Conservation (phyloP, 176 grass and related monocot genomes). For the Raddia distichophylla region DNA sequence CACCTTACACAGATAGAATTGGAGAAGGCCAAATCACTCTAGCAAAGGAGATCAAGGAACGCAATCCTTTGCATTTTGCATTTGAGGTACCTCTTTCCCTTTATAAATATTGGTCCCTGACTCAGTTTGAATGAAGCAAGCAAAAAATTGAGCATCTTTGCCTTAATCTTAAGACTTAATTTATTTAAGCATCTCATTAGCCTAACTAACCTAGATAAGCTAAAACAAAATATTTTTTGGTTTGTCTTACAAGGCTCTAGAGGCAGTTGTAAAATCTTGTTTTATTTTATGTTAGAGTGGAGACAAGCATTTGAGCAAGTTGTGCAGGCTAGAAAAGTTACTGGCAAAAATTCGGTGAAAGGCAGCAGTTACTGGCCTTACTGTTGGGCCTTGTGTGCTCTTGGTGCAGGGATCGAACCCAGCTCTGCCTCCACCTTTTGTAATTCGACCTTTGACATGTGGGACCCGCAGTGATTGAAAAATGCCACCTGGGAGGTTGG, state of each 20-base stretch:
- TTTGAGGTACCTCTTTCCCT: slow-evolving; percentile 64
- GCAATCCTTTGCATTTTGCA: slow-evolving; percentile 71
- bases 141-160: not conserved
- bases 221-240: slow-evolving; percentile 14
- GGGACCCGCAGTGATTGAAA: too few species aligned
- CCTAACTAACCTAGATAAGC: not conserved
- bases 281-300: not conserved
- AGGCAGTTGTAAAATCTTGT: not conserved
- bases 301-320: not conserved
- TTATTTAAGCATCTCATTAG: not conserved
- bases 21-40: slow-evolving; percentile 46
- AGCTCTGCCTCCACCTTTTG: too few species aligned
- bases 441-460: too few species aligned
- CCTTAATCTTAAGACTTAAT: not conserved
- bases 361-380: too few species aligned
- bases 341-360: too few species aligned
- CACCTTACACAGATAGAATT: slow-evolving; percentile 54
- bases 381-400: too few species aligned
- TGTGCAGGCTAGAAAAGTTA: not conserved
- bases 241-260: not conserved
- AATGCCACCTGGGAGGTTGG: too few species aligned
- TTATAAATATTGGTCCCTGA: slow-evolving; percentile 2
- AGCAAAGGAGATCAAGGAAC: slow-evolving; percentile 78
- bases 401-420: too few species aligned
- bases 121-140: not conserved